Base-by-base conservation (phyloP, 2,329 filamentous ascomycete species). In the Ophiostoma novo-ulmi region DNA sequence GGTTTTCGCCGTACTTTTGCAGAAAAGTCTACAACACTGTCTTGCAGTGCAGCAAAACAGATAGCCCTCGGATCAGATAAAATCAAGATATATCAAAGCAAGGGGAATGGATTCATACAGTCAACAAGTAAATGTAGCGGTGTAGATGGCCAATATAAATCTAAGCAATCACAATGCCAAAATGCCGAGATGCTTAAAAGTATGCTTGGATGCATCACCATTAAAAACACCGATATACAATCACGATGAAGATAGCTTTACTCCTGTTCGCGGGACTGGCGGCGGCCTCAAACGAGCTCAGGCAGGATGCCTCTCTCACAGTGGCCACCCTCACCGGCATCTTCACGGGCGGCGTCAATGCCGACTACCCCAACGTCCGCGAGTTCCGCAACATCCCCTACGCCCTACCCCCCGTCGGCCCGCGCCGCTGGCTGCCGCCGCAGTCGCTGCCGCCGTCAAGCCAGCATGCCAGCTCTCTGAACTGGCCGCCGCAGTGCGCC, bases 331-430 rank as follows among this genome's bases (percentile, higher is more conserved):
- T 77, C 2, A 80, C 76, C 39, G 80, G 80, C 0, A 74, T 73
- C 0, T 72, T 81, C n/a, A 78, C 73, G 0, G 79, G 80, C 1
- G 79, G 81, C 61, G 13, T 74, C 0, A 77, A 77, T 0, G 72
- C 74, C 65, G 77, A 77, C 67, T 77, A 76, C 5, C 41, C 73
- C 0, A 75, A 75, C 22, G 79, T 81, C 8, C 39, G 78, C 6
- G 80, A 81, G 72, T 82, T 79, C 67, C 75, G 81, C 0, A 80
- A 80, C 6, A 77, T 78, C 20, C 77, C 77, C 0, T 78, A 76
- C 26, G 77, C 75, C 13, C 70, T 75, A 39, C 75, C 77, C 48
- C 77, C 77, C 0, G 72, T 76, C 6, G 76, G 75, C 35, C 39
- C 69, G 5, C 72, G 77, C 26, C 74, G 77, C 0, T 78, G 77